Conservation (phyloP, 208 protist genomes). For the Leishmania turanica region DNA sequence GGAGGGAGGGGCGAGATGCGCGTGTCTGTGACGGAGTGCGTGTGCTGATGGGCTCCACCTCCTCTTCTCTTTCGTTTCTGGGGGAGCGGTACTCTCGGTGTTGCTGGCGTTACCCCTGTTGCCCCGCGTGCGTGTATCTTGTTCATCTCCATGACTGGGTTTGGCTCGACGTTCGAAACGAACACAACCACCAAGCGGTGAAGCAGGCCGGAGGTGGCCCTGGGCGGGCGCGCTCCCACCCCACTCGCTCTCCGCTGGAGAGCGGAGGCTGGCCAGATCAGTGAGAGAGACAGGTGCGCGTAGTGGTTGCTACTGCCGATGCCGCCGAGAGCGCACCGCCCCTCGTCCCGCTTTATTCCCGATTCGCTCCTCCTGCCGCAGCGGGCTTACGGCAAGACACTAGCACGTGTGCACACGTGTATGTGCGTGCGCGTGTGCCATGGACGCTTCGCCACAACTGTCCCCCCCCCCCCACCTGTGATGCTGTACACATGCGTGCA, state of each 20-base stretch:
- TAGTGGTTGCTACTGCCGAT: not conserved
- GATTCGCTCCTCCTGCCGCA: not conserved
- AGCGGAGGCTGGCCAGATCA: not conserved
- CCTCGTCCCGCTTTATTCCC: not conserved
- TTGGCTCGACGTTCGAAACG: not conserved
- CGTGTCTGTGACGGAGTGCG: not conserved
- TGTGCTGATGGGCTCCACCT: too few species aligned
- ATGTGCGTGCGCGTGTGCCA: not conserved
- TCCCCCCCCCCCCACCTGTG: not conserved
- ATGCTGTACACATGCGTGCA: not conserved
- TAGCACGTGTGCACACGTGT: not conserved
- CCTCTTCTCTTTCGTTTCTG: not conserved
- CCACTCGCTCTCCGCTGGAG: not conserved
- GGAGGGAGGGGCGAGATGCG: not conserved
- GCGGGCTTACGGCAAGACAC: not conserved
- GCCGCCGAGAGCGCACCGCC: too few species aligned
- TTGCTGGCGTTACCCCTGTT: not conserved
- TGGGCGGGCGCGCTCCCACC: not conserved
- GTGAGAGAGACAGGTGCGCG: not conserved
- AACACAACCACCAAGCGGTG: not conserved
- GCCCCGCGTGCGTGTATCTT: not conserved
- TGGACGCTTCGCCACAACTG: not conserved
- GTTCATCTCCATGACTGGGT: not conserved
- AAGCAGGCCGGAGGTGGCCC: not conserved
- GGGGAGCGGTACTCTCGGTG: not conserved